Percentiles rank a stretch among this genome's conserved stretches.
phyloP scores from a whole-genome alignment of 306 rosid species.

The Sophora flavescens region DNA sequence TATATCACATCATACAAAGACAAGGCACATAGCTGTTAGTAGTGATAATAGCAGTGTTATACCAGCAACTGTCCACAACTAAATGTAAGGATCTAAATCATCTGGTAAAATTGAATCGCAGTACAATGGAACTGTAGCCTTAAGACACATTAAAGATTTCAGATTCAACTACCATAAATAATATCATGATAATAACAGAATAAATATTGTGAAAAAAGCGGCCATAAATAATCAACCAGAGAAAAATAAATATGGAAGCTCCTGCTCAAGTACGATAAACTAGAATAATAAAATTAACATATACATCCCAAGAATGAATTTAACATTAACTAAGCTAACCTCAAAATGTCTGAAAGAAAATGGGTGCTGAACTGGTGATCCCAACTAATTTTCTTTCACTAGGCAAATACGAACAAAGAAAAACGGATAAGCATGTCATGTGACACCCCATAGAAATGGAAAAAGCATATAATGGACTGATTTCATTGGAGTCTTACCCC shows the following conservation, averaged over 20 bases:
- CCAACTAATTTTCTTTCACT: conserved; percentile 34
- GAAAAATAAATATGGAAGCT: conserved; percentile 12
- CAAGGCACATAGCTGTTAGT: neutral
- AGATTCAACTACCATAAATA: conserved; percentile 21
- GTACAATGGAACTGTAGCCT: conserved; percentile 11
- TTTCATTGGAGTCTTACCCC: conserved; percentile 53
- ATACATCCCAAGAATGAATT: conserved; percentile 24
- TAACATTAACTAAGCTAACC: conserved; percentile 31
- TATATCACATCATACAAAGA: neutral
- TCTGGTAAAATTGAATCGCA: neutral
- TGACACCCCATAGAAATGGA: conserved; percentile 19
- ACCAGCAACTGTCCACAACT: conserved; percentile 28
- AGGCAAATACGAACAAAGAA: conserved; percentile 14
- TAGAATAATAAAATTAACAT: neutral
- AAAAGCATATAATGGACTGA: conserved; percentile 30
- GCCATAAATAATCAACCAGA: neutral
- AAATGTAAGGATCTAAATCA: conserved; percentile 18
- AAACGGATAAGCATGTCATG: neutral
- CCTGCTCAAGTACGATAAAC: conserved; percentile 31
- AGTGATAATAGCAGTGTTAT: neutral
- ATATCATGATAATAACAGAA: conserved; percentile 20
- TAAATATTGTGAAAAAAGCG: neutral
- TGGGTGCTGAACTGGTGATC: conserved; percentile 1
- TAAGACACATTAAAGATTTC: conserved; percentile 12
- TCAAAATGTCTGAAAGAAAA: conserved; percentile 27